Evolutionary conservation across 257 asterid genomes (phyloP).

Genomic region (Capsicum rhomboideum): DNA sequence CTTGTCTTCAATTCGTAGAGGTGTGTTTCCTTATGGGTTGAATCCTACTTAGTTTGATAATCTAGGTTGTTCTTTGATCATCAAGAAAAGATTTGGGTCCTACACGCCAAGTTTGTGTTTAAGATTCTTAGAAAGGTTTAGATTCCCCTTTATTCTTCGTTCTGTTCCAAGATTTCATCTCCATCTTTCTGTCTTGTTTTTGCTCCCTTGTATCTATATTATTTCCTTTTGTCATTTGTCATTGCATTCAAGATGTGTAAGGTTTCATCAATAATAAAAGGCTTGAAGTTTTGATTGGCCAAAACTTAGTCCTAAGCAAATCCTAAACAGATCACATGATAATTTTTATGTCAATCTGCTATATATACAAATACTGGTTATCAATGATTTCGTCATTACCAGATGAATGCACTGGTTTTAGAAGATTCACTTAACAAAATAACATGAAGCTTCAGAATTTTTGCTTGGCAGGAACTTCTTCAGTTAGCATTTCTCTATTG

Average conservation of each 20-base stretch:
- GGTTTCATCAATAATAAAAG: not conserved
- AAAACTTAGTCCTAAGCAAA: not conserved
- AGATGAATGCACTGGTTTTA: not conserved
- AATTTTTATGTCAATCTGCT: not conserved
- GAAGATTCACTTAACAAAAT: not conserved
- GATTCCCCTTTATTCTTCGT: not conserved
- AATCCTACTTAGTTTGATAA: not conserved
- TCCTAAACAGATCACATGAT: not conserved
- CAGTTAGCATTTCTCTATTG: not conserved
- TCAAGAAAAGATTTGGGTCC: not conserved
- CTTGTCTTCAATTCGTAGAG: not conserved
- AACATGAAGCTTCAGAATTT: not conserved
- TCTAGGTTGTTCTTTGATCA: not conserved
- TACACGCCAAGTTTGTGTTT: not conserved
- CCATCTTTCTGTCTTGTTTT: not conserved
- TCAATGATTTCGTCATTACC: not conserved
- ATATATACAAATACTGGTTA: not conserved
- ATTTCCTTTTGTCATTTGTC: not conserved
- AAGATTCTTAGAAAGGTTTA: not conserved
- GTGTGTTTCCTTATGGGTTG: not conserved
- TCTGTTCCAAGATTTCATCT: not conserved
- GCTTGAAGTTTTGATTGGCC: not conserved
- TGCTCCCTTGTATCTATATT: not conserved
- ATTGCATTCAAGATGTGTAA: not conserved
- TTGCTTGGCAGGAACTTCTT: not conserved